Evolutionary conservation across 2,329 filamentous ascomycete genomes (phyloP).

Genomic region (Teratosphaeria epicoccoides): DNA sequence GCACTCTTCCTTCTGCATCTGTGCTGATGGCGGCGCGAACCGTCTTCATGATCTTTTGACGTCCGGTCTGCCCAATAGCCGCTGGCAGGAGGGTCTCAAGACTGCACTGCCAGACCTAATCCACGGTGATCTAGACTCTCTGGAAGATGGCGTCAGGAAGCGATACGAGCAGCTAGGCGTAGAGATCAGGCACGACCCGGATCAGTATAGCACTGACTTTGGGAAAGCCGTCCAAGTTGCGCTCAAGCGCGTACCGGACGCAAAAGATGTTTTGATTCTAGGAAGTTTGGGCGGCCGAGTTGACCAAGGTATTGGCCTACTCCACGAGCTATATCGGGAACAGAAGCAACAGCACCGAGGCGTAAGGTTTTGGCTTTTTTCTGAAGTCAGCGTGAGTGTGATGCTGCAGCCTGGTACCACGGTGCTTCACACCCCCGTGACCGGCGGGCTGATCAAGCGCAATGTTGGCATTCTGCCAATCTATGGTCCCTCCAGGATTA

Average conservation of each 20-base stretch:
- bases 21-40: constrained; percentile 88
- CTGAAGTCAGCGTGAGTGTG: constrained; percentile 71
- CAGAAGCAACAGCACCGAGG: constrained; percentile 31
- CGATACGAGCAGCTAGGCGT: constrained; percentile 56
- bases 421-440: constrained; percentile 51
- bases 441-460: constrained; percentile 51
- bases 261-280: constrained; percentile 55
- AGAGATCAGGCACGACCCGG: constrained; percentile 56
- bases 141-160: constrained; percentile 50
- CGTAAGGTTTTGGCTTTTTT: constrained; percentile 62
- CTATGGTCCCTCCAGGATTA: constrained; percentile 66
- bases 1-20: constrained; percentile 56
- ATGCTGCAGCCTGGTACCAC: constrained; percentile 62
- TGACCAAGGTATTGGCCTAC: constrained; percentile 80
- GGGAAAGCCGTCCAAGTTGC: constrained; percentile 61
- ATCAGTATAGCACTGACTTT: constrained; percentile 87
- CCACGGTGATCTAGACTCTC: constrained; percentile 84
- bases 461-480: constrained; percentile 82
- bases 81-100: constrained; percentile 14
- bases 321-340: constrained; percentile 67
- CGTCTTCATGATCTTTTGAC: constrained; percentile 48
- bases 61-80: constrained; percentile 4
- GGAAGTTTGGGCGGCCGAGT: constrained; percentile 83
- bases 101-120: constrained; percentile 46
- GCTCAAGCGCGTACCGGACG: constrained; percentile 30